Evolutionary conservation across 768 basidiomycete genomes (phyloP), one percentile per base, ranked within the genome.

Genomic region (Mycena pura): DNA sequence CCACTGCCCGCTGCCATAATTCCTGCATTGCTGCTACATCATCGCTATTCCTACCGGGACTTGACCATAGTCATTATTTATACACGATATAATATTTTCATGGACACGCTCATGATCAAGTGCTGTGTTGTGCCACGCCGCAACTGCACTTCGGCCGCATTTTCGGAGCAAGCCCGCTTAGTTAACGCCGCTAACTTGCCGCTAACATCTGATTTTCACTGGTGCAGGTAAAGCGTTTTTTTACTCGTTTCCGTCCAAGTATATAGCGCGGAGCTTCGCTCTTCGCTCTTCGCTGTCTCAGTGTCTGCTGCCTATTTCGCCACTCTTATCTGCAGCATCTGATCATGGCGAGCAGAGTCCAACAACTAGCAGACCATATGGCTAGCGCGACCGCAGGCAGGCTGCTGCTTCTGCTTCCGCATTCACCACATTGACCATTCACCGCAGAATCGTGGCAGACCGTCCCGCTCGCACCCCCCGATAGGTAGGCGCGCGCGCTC

Each of bases 381-480:
- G 34, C 60, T 50, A 57, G 47, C n/a, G 22, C 15, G 19, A 34
- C 64, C 41, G 60, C 64, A 62, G 64, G 64, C 57, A 58, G 36
- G 64, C 59, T 55, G 56, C 55, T 39, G 32, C 29, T 32, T 28
- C 48, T 49, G 56, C 27, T 57, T 31, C 15, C 11, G 21, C 61
- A 41, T 32, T 48, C 43, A 31, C 14, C 48, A n/a, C 25, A 46
- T 43, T 28, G 55, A 39, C 25, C 25, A 48, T 53, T 43, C n/a
- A 25, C 44, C 19, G 48, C 74, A 93, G 91, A 92, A 80, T 72
- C 78, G 48, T 95, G 92, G 92, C 78, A 88, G 62, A 72, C 77
- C 56, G 89, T 95, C 24, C 90, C 91, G 36, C 86, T 93, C 62
- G 93, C 93, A 19, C 93, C 93, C 34, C 90, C 92, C 11, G 93